Base-by-base conservation (phyloP, 73 alveolate genomes). In the Loxodes magnus region DNA sequence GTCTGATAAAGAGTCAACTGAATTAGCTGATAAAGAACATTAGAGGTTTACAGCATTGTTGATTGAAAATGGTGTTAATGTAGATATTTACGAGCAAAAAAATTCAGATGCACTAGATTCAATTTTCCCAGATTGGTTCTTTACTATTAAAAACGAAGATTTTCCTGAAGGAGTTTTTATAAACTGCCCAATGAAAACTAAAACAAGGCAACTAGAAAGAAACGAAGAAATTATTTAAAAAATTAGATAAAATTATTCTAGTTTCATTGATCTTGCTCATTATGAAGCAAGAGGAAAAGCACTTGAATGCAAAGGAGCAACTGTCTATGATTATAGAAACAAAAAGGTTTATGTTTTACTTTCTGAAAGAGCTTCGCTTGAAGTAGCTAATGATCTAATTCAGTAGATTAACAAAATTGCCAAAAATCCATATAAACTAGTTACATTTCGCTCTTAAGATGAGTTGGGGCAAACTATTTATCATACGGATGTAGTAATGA, bases 111-210 rank as follows among this genome's bases (percentile, higher is more conserved):
- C 82, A 12, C 82, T 73, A 6, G 82, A 67, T 37, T 38, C 74
- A 5, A 43, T 67, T 3, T 67, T 64, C 62, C 64, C 82, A 2
- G 82, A 67, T 44, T 67, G 82, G 82, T 67, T 67, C 48, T 58
- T 64, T 24, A 67, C 82, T 2, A 59, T 53, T 23, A 67, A 52
- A 43, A 67, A 67, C 49, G 82, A 44, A 4, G 52, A 57, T 29
- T 53, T 67, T 27, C 82, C 82, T 4, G 70, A 67, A 25, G 82
- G 82, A 2, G 82, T 67, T 21, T 42, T 67, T 7, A 67, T 67
- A 5, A 61, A 58, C 5, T 64, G 54, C 14, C 74, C 82, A 21
- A 67, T 67, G 74, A 41, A 57, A 51, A 56, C 41, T 36, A 44
- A 37, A 22, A 37, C 51, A 3, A 51, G 86, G 48, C 34, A 54